Percentiles rank a stretch among this genome's conserved stretches.
Evolutionary conservation across 2,329 filamentous ascomycete genomes (phyloP).

Genomic region (Colletotrichum spaethianum): DNA sequence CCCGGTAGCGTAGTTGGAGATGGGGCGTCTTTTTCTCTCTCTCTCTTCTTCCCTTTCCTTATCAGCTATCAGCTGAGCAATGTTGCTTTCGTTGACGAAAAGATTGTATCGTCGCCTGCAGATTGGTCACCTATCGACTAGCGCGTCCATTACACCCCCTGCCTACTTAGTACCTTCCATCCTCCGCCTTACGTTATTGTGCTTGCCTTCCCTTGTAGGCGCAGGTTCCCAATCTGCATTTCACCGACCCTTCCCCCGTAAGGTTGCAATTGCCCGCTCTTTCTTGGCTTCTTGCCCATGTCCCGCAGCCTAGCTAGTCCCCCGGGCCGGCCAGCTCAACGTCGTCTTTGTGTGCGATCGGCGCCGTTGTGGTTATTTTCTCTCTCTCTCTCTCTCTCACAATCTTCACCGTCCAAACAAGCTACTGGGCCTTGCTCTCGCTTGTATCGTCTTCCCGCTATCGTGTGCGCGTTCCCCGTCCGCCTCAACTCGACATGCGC

Average conservation of each 20-base stretch:
- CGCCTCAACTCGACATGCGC: slow-evolving; percentile 29
- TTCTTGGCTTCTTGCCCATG: neutral
- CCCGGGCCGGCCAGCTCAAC: too few relatives aligned
- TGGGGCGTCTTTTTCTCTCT: neutral
- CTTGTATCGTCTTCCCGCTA: neutral
- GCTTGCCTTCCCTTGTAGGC: neutral
- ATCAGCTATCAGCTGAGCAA: slow-evolving; percentile 22
- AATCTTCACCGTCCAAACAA: neutral
- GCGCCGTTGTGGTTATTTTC: slow-evolving; percentile 5
- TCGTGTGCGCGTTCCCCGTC: neutral
- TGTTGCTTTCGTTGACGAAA: slow-evolving; percentile 9
- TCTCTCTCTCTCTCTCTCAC: neutral
- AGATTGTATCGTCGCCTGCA: slow-evolving; percentile 17
- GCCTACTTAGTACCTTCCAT: neutral
- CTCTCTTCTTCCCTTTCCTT: slow-evolving; percentile 12
- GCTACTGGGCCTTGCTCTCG: slow-evolving; percentile 3
- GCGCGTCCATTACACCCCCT: neutral
- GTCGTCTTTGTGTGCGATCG: neutral
- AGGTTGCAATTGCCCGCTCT: slow-evolving; percentile 12
- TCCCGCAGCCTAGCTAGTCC: neutral
- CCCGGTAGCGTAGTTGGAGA: too few relatives aligned
- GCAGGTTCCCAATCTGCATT: neutral
- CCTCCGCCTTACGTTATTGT: slow-evolving; percentile 4
- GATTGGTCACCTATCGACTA: slow-evolving; percentile 22
- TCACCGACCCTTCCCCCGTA: slow-evolving; percentile 13